Conservation (phyloP, 1,284 basidiomycete genomes). For the Salmacisia buchloeana region DNA sequence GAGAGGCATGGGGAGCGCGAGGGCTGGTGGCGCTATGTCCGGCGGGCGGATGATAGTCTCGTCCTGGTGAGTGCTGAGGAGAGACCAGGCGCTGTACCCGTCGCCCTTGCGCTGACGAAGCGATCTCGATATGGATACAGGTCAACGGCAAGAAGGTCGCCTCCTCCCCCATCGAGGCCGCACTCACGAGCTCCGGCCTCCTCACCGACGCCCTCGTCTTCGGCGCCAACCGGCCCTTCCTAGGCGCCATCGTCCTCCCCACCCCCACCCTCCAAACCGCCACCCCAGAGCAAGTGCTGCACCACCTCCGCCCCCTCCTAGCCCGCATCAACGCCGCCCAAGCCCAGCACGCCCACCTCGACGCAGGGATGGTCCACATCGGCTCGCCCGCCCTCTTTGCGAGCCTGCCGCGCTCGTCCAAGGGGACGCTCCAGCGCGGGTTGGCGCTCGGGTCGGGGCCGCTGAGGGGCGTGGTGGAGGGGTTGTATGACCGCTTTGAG, state of each 20-base stretch:
- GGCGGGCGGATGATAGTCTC: conserved; percentile 29
- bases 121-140: conserved; percentile 6
- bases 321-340: conserved; percentile 18
- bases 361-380: conserved; percentile 25
- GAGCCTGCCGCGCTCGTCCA: conserved; percentile 28
- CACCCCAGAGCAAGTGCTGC: conserved; percentile 7
- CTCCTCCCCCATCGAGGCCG: conserved; percentile 19
- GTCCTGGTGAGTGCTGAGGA: conserved; percentile 19
- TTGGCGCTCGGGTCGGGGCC: conserved; percentile 24
- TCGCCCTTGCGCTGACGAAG: no score
- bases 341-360: conserved; percentile 27
- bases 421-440: conserved; percentile 33
- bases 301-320: conserved; percentile 17
- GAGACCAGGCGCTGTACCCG: no score
- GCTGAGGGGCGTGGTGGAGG: conserved; percentile 20
- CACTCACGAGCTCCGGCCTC: conserved; percentile 15
- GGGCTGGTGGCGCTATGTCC: conserved; percentile 27
- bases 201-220: conserved; percentile 33
- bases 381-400: conserved; percentile 13
- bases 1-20: conserved; percentile 8
- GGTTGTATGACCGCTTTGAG: conserved; percentile 28
- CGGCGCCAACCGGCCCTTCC: conserved; percentile 29
- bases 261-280: background rate
- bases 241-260: conserved; percentile 27
- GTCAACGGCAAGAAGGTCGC: conserved; percentile 32